Base-by-base conservation (phyloP, 2,329 filamentous ascomycete species). In the Cladosporium austrohemisphaericum region DNA sequence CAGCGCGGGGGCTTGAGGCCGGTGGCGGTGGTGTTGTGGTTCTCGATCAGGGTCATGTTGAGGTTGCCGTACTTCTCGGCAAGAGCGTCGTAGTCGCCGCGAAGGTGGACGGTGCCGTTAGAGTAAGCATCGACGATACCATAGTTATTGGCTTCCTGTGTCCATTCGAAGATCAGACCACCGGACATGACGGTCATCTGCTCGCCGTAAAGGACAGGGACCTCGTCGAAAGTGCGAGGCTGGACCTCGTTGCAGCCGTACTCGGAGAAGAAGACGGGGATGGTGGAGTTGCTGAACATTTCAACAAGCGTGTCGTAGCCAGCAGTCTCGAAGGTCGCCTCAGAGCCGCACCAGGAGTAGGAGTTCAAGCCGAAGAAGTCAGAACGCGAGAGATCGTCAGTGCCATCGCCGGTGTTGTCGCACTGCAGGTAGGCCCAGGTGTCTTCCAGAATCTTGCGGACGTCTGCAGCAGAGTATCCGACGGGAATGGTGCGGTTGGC, bases 181-280 rank as follows among this genome's bases (percentile, higher is more conserved):
- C 88, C 88, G 48, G 82, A 84, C 62, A 92, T 82, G 50, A 81
- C 73, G 14, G 74, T 83, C 85, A 92, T 90, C 55, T 88, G 60
- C 31, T 75, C 61, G 50, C 85, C 78, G 68, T 92, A 92, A 57
- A 93, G 81, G 54, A 83, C 74, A 49, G 73, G 75, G 10, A 89
- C 84, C 69, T 93, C 88, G 57, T 85, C 84, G 71, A 90, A 93
- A 59, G 82, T 69, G 58, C 88, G 85, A 11, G 85, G 83, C n/a
- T 71, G 65, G 11, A 82, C 80, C 29, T 76, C 73, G 72, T 90
- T 92, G 79, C 88, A 92, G 53, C 88, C 88, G 60, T 83, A 84
- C 64, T 93, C 88, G 55, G 84, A 88, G 75, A 88, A 91, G 76
- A 92, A 92, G 60, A 91, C 76, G 25, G 87, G 87, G 29, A 90